Evolutionary conservation across 1,284 basidiomycete species (phyloP), one percentile per base, ranked within the genome.

Genomic region (Gomphus sp.): DNA sequence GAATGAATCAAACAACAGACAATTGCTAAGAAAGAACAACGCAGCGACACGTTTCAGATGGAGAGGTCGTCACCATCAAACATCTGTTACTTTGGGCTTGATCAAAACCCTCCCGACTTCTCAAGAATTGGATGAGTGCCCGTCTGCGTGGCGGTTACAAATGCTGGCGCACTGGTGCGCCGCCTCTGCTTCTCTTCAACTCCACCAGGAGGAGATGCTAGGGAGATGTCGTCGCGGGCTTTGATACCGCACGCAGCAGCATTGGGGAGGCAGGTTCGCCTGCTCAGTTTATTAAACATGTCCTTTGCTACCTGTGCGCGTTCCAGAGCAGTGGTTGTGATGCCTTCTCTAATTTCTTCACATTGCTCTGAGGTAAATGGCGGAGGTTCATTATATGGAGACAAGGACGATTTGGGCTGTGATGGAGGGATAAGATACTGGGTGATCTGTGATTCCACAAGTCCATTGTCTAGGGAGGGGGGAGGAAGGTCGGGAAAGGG

Each of bases 351-450:
- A 4, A 50, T 31, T 3, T 6, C n/a, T 18, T 12, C 22, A 18
- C 16, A 16, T 31, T 50, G 28, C 12, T 34, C 33, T 9, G 54
- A 44, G 41, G 8, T 43, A 8, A 55, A 47, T 10, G 45, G 25
- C 6, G 34, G 16, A 36, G 82, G 67, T 69, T 82, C 79, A 1
- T 79, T 80, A 47, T 85, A 73, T 61, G 78, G 68, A 11, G 73
- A 72, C 25, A 78, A 73, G 25, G 78, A 78, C 44, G 65, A 64
- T 14, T 72, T 72, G 61, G 74, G 67, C 22, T 74, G 72, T 61
- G 73, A 75, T 34, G 81, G 78, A 22, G 55, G 48, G 18, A 80
- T 75, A 39, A 80, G 71, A 9, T 76, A 70, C 1, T 78, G 80
- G 44, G 76, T 80, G 37, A 81, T 69, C 65, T 78, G 72, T 56